Evolutionary conservation across 129 eudicot genomes (phyloP), one percentile per base, ranked within the genome.

Genomic region (Saposhnikovia divaricata): DNA sequence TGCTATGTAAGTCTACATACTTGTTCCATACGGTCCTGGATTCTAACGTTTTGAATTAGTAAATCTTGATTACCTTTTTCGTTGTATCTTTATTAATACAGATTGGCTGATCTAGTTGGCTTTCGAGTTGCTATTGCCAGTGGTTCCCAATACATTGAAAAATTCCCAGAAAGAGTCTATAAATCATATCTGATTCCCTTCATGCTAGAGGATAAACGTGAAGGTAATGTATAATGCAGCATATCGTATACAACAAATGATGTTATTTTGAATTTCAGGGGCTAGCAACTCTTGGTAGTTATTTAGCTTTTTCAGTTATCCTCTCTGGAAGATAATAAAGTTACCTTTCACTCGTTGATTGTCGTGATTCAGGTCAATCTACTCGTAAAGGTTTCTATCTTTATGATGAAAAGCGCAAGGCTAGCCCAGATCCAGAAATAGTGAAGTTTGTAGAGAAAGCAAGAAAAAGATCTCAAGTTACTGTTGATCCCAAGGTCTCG

Each of bases 101-200:
- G 87, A 83, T 63, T 81, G 78, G 76, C 79, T 59, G 88, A 85
- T 82, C 76, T 42, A 37, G 78, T 82, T 70, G 83, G 85, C 27
- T 66, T 81, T 55, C 51, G 78, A 39, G 77, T 51, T 78, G 73
- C 79, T 27, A 38, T 23, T 23, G 70, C 7, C 27, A 37, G 68
- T 55, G 23, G 69, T 72, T 71, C 46, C 61, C 82, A 76, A 45
- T 28, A 70, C 75, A 51, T 51, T 80, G 85, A 50, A 77, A 72
- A 44, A 21, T 68, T 72, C 76, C 83, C 81, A 21, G 80, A 80
- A 45, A 80, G 72, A 78, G 16, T 75, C 46, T 78, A 79, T 78
- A 87, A 81, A 68, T 28, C 87, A 0, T 38, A 34, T n/a, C 77
- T 85, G 48, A 79, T 82, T 68, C 48, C 43, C 31, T 9, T 76